These are phyloP conservation scores for Knoxia roxburghii DNA, from an alignment of 257 asterid species.

Conservation along the genomic window DNA sequence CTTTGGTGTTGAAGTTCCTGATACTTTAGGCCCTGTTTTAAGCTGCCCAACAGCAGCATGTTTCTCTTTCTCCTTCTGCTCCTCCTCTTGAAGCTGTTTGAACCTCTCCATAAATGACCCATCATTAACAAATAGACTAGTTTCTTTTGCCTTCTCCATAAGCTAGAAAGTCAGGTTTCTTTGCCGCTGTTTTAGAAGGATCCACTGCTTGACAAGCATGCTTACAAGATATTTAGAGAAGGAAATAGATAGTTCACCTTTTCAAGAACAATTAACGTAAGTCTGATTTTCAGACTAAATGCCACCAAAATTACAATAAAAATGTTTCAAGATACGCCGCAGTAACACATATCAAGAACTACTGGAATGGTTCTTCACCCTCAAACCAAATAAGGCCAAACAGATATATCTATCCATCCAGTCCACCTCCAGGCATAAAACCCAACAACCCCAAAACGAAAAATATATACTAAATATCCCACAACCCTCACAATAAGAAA, in stretches of 20 bases:
- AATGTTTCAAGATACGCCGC: not conserved
- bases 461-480: not conserved
- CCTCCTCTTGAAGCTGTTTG: constrained; percentile 79
- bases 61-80: constrained; percentile 40
- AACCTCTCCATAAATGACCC: constrained; percentile 98
- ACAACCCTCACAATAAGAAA: not conserved
- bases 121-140: constrained; percentile 75
- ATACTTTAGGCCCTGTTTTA: constrained; percentile 36
- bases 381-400: not conserved
- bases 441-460: not conserved
- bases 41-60: constrained; percentile 31
- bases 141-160: constrained; percentile 67
- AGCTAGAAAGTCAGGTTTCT: constrained; percentile 30
- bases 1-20: constrained; percentile 57
- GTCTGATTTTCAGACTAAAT: constrained; percentile 3
- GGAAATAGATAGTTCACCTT: constrained; percentile 22
- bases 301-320: not conserved
- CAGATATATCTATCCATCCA: not conserved
- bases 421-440: not conserved
- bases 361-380: not conserved
- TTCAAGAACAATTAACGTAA: constrained; percentile 15
- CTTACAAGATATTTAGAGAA: constrained; percentile 53
- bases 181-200: constrained; percentile 34
- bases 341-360: too few species aligned
- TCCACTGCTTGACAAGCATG: constrained; percentile 68